Conservation (phyloP, 2,329 filamentous ascomycete genomes). For the Arthrobotrys musiformis region DNA sequence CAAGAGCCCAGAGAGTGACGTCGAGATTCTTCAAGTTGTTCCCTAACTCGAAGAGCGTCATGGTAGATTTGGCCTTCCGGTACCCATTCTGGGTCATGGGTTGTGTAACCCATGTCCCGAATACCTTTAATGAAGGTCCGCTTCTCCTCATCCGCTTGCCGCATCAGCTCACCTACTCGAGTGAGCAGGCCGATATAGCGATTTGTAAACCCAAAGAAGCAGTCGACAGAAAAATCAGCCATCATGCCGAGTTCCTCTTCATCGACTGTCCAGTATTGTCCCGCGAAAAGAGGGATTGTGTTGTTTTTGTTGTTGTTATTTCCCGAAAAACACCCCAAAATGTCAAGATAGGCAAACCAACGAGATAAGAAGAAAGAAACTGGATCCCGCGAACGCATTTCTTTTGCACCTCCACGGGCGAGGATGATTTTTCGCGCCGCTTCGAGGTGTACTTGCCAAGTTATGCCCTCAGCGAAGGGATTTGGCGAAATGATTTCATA, state of each 20-base stretch:
- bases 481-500: constrained; percentile 85
- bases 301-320: constrained; percentile 63
- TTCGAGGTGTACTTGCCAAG: constrained; percentile 82
- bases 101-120: constrained; percentile 37
- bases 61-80: constrained; percentile 63
- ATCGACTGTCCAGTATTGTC: constrained; percentile 68
- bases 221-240: constrained; percentile 74
- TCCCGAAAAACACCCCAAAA: constrained; percentile 77
- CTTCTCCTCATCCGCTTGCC: constrained; percentile 74
- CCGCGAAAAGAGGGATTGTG: constrained; percentile 67
- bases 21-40: constrained; percentile 71
- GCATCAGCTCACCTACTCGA: constrained; percentile 76
- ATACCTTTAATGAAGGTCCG: constrained; percentile 34
- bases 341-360: constrained; percentile 86
- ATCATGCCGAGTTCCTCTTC: constrained; percentile 68
- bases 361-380: constrained; percentile 79
- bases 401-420: constrained; percentile 71
- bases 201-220: constrained; percentile 81
- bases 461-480: constrained; percentile 79
- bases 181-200: constrained; percentile 77
- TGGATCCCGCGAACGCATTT: constrained; percentile 68
- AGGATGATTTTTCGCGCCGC: constrained; percentile 80
- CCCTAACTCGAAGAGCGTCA: constrained; percentile 71
- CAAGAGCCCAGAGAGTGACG: constrained; percentile 61
- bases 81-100: constrained; percentile 38